These are phyloP conservation scores for Casuarina glauca DNA, from an alignment of 306 rosid genomes.

Conservation along the genomic window DNA sequence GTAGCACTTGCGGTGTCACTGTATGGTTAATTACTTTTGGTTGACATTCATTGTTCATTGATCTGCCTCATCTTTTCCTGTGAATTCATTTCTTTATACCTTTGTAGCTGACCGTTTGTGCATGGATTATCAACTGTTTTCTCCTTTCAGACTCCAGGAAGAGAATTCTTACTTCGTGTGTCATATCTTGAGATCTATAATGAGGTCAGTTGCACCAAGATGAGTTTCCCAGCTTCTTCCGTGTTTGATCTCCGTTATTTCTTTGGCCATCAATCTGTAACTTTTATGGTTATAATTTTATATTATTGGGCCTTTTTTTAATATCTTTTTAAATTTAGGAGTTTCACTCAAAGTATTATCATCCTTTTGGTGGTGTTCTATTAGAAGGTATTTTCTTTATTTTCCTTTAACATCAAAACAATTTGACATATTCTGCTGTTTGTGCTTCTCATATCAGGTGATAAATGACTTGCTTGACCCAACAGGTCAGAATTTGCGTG, in stretches of 20 bases:
- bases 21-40: slow-evolving; percentile 15
- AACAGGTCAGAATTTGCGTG: slow-evolving; percentile 97
- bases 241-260: background rate
- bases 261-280: slow-evolving; percentile 8
- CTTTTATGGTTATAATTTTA: background rate
- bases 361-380: background rate
- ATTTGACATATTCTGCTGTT: slow-evolving; percentile 30
- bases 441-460: slow-evolving; percentile 68
- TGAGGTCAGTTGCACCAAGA: slow-evolving; percentile 57
- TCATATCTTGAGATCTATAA: slow-evolving; percentile 97
- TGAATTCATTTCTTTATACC: background rate
- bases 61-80: background rate
- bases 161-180: slow-evolving; percentile 95
- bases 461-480: slow-evolving; percentile 99
- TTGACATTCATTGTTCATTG: slow-evolving; percentile 13
- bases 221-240: background rate
- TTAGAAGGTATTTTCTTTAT: background rate
- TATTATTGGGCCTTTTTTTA: background rate
- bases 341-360: background rate
- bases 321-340: background rate
- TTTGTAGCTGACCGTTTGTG: background rate
- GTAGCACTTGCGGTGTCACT: slow-evolving; percentile 18
- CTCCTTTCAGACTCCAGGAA: slow-evolving; percentile 90
- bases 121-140: slow-evolving; percentile 25
- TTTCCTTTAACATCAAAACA: background rate